These are phyloP conservation scores for Lentinula detonsa DNA, from an alignment of 768 basidiomycete species.

Conservation along the genomic window DNA sequence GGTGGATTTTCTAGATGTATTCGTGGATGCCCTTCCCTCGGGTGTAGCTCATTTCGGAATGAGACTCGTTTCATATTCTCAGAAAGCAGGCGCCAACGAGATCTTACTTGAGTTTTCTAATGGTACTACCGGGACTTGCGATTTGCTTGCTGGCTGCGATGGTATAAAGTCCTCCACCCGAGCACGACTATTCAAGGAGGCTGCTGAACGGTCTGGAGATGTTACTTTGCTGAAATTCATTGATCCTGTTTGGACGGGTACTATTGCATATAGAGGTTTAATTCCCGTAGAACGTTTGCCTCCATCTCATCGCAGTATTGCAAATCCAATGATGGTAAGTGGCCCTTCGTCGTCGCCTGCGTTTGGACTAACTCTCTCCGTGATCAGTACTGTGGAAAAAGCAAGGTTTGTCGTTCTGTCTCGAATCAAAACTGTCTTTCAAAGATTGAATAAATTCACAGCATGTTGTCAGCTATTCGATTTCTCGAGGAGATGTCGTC, in stretches of 20 bases:
- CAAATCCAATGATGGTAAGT: conserved; percentile 37
- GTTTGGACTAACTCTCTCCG: neutral
- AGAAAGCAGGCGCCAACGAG: conserved; percentile 5
- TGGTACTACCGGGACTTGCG: conserved; percentile 26
- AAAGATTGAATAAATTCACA: conserved; percentile 10
- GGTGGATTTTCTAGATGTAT: conserved; percentile 40
- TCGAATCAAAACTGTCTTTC: neutral
- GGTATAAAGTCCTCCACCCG: conserved; percentile 34
- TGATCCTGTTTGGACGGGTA: conserved; percentile 42
- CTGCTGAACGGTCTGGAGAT: conserved; percentile 17
- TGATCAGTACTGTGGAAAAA: conserved; percentile 39
- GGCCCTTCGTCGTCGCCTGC: neutral
- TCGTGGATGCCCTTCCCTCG: conserved; percentile 26
- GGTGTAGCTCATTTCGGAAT: conserved; percentile 32
- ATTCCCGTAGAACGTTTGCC: conserved; percentile 33
- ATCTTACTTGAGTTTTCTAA: conserved; percentile 25
- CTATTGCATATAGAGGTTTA: conserved; percentile 37
- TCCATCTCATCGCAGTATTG: conserved; percentile 24
- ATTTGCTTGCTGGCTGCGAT: conserved; percentile 41
- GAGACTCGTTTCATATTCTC: conserved; percentile 23
- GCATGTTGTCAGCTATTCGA: conserved; percentile 45
- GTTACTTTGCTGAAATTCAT: conserved; percentile 23
- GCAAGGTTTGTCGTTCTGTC: conserved; percentile 25
- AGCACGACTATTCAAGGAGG: conserved; percentile 21
- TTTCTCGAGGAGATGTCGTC: conserved; percentile 34